phyloP scores from a whole-genome alignment of 1,284 basidiomycete species.

The Singerocomus rubriflavus region DNA sequence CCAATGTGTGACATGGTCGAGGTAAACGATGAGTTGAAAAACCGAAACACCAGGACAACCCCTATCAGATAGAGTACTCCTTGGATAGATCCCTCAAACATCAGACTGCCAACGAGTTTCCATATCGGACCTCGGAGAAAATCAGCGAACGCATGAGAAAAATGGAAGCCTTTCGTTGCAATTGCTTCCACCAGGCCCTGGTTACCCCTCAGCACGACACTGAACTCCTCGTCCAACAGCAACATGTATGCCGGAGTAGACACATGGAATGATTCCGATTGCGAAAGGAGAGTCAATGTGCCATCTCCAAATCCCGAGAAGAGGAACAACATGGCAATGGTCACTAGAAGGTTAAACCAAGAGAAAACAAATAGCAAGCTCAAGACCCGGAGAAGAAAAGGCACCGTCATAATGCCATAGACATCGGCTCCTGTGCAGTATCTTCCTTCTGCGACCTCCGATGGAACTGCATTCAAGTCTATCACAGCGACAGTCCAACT shows the following conservation, averaged over 20 bases:
- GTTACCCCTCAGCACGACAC: neutral
- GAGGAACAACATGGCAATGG: too few species aligned
- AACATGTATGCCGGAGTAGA: neutral
- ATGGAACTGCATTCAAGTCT: neutral
- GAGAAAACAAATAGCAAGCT: neutral
- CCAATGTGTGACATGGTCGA: too few species aligned
- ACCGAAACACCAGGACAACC: neutral
- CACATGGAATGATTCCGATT: neutral
- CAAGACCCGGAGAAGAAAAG: neutral
- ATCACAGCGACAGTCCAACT: neutral
- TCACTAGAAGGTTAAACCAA: neutral
- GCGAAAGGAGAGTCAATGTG: neutral
- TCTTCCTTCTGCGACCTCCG: neutral
- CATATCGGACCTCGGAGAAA: neutral
- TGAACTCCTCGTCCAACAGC: neutral
- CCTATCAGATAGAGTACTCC: neutral
- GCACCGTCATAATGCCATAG: neutral
- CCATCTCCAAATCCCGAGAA: neutral
- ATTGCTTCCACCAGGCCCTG: too few species aligned
- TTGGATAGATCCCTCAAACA: neutral
- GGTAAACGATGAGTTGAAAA: neutral
- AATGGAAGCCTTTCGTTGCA: neutral
- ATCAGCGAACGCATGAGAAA: neutral
- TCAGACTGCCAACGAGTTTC: neutral
- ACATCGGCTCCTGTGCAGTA: neutral